Conservation (phyloP, 495 filamentous ascomycete species). For the Aeminium ludgeri region DNA sequence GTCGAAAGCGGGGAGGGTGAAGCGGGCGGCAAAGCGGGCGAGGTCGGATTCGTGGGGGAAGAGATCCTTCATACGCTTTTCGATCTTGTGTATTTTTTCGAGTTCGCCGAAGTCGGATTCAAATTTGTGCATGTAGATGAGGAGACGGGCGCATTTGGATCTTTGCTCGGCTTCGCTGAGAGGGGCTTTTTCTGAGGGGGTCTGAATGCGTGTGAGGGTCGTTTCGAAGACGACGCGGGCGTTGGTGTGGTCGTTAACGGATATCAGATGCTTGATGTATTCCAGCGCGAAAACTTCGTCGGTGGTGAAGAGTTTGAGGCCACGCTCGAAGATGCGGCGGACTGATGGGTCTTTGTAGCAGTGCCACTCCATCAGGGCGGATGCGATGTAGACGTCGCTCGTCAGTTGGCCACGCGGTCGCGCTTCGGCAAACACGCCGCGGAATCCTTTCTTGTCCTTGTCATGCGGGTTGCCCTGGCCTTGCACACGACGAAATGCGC, state of each 20-base stretch:
- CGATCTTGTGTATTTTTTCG: conserved; percentile 69
- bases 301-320: conserved; percentile 77
- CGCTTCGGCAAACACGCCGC: conserved; percentile 75
- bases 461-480: conserved; percentile 58
- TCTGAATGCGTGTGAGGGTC: conserved; percentile 45
- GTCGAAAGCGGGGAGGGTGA: conserved; percentile 47
- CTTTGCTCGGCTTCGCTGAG: conserved; percentile 40
- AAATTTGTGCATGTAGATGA: conserved; percentile 80
- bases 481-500: conserved; percentile 83
- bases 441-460: conserved; percentile 42
- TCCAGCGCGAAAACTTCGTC: conserved; percentile 84
- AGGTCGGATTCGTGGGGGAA: conserved; percentile 76
- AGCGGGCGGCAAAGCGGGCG: conserved; percentile 57
- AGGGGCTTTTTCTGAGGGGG: neutral
- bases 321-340: conserved; percentile 86
- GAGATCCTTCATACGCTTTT: conserved; percentile 79
- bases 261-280: conserved; percentile 84
- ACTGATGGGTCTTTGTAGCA: conserved; percentile 88
- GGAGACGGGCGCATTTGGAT: conserved; percentile 62
- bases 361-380: conserved; percentile 80
- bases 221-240: conserved; percentile 90
- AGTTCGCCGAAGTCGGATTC: conserved; percentile 90
- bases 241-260: conserved; percentile 83
- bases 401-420: conserved; percentile 69
- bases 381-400: conserved; percentile 84